Percentiles rank a stretch among this genome's conserved stretches.
Evolutionary conservation across 108 stramenopile genomes (phyloP).

Genomic region (Schizochytrium sp.): DNA sequence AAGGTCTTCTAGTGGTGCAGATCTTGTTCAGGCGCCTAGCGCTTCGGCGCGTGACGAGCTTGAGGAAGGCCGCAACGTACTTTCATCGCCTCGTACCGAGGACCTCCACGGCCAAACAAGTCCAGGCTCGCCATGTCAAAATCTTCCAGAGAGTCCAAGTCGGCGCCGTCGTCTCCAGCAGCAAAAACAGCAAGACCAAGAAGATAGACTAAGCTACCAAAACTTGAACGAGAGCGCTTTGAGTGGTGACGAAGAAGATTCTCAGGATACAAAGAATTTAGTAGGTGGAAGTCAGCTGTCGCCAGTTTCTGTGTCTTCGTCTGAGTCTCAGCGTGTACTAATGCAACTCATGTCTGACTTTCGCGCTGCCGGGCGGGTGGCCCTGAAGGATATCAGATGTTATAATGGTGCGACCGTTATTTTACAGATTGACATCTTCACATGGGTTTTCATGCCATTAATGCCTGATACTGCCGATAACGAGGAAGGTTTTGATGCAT

Average conservation of each 20-base stretch:
- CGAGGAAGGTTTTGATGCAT: background rate
- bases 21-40: background rate
- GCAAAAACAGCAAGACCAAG: too few species aligned
- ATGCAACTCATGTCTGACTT: slow-evolving; percentile 53
- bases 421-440: slow-evolving; percentile 44
- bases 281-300: too few species aligned
- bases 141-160: too few species aligned
- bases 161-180: too few species aligned
- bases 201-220: too few species aligned
- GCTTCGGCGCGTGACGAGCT: background rate
- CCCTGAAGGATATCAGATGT: slow-evolving; percentile 51
- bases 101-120: too few species aligned
- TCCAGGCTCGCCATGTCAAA: too few species aligned
- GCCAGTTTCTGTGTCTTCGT: too few species aligned
- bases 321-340: background rate
- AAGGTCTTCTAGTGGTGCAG: background rate
- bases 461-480: slow-evolving; percentile 24
- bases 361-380: slow-evolving; percentile 20
- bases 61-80: background rate
- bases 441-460: slow-evolving; percentile 48
- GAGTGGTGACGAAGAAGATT: too few species aligned
- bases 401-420: slow-evolving; percentile 28
- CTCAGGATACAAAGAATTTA: too few species aligned
- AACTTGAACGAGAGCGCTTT: too few species aligned
- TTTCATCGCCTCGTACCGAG: background rate